Base-by-base conservation (phyloP, 2,329 filamentous ascomycete genomes). In the Colletotrichum simmondsii region DNA sequence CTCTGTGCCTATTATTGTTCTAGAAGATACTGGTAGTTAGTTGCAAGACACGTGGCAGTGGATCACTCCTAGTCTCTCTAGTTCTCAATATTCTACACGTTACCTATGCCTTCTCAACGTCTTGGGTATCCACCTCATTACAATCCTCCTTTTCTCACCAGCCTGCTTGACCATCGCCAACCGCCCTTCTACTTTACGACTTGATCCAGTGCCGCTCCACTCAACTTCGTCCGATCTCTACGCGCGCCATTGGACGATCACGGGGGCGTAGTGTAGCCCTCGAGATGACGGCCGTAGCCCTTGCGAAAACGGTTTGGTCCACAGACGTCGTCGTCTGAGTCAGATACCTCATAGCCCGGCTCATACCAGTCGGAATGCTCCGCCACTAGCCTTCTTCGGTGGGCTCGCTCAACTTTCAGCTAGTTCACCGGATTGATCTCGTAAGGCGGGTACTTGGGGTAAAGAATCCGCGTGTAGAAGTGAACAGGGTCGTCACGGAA, bases 351-450 rank as follows among this genome's bases (percentile, higher is more conserved):
- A 24, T 24, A 65, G 53, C 32, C 53, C 10, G 35, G 10, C 10
- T 46, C 63, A 24, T 30, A 49, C 53, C 24, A 65, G 53, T 24
- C 53, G 6, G 35, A 53, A 32, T 57, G 24, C 8, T 65, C 26
- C 63, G 63, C 63, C 53, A 49, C 8, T 35, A 30, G 32, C 63
- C 58, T 65, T 35, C 63, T 49, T 16, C 63, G 53, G 16, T 5
- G 3, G 19, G 32, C 53, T 58, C 63, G 63, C 63, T 65, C 53
- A 16, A 52, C n/a, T 28, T 46, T 56, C 52, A 57, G 32, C 19
- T 49, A 62, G 49, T 63, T 57, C 24, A 26, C 49, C 14, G 49
- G n/a, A 19, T 68, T 63, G 19, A 68, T 56, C 49, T 68, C 59
- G 37, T 56, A 57, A 52, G 66, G 59, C n/a, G 66, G 49, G 58